Conservation (phyloP, 2,329 filamentous ascomycete genomes). For the Sarocladium oryzae region DNA sequence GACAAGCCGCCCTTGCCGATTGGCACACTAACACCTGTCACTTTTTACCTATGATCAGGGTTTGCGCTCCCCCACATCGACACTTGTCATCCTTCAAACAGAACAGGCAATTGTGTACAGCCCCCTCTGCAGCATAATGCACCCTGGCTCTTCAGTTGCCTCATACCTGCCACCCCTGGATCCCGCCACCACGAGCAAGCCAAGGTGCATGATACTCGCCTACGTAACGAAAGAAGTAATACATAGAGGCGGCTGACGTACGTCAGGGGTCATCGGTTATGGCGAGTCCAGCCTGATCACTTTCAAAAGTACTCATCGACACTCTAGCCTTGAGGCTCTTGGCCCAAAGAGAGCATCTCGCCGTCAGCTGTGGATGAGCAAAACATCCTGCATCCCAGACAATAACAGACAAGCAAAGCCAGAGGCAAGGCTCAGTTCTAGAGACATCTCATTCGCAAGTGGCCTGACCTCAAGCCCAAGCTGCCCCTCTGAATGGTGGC, state of each 20-base stretch:
- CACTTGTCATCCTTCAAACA: conserved; percentile 4
- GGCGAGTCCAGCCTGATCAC: too few relatives aligned
- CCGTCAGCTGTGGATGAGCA: background rate
- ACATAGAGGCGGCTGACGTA: background rate
- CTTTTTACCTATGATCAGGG: background rate
- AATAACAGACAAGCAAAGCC: too few relatives aligned
- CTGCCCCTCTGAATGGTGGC: background rate
- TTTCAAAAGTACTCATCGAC: too few relatives aligned
- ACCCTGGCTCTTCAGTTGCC: background rate
- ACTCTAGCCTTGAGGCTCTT: too few relatives aligned
- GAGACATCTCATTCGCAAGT: background rate
- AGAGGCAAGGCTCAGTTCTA: too few relatives aligned
- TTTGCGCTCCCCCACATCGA: background rate
- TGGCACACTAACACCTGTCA: conserved; percentile 1
- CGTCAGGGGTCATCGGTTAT: too few relatives aligned
- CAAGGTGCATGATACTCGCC: background rate
- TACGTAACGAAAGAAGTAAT: conserved; percentile 1
- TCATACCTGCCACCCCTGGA: background rate
- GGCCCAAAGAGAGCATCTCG: too few relatives aligned
- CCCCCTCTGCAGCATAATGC: background rate
- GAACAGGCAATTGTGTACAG: background rate
- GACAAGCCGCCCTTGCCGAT: background rate
- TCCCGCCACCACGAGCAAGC: background rate
- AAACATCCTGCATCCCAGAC: too few relatives aligned
- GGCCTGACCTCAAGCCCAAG: background rate